Base-by-base conservation (phyloP, 768 basidiomycete species). In the Arthromyces matolae region DNA sequence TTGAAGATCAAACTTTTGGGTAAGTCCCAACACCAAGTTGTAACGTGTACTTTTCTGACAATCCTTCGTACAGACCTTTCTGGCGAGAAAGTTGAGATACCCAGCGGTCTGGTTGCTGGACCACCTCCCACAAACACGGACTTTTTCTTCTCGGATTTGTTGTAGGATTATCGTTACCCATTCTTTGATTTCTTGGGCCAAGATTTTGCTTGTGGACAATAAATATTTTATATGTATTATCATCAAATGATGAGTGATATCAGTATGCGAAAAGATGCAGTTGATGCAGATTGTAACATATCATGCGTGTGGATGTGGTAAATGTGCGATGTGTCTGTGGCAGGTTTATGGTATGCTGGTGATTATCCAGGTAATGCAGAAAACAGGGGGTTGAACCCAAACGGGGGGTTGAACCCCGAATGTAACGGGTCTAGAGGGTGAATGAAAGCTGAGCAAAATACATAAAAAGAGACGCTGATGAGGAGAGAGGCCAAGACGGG, bases 1-100 rank as follows among this genome's bases (percentile, higher is more conserved):
- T 67, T 94, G 42, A 94, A 93, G 68, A 90, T 95, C 62, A 91
- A 93, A 65, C 69, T 94, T 54, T 74, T 93, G 28, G 89, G 89
- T 89, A 51, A 38, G 83, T 3, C 2, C 4, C 27, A 8, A 68
- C 25, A 24, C 5, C 13, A 25, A 24, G 47, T 37, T 25, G n/a
- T n/a, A n/a, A n/a, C n/a, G n/a, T n/a, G n/a, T n/a, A n/a, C n/a
- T n/a, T n/a, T n/a, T n/a, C n/a, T n/a, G n/a, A n/a, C n/a, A n/a
- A n/a, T 54, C 25, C 53, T n/a, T 45, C 28, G 14, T 23, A 24
- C 56, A 89, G 93, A 94, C 69, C 73, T 96, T 31, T 86, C 88
- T 1, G 93, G 92, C 5, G 92, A 93, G 64, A 84, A 80, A 68
- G 86, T 93, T 13, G 89, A 93, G 60, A 90, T 95, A 59, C 92